Evolutionary conservation across 2,329 filamentous ascomycete species (phyloP), one percentile per base, ranked within the genome.

Genomic region (Aureobasidium leucospermi): DNA sequence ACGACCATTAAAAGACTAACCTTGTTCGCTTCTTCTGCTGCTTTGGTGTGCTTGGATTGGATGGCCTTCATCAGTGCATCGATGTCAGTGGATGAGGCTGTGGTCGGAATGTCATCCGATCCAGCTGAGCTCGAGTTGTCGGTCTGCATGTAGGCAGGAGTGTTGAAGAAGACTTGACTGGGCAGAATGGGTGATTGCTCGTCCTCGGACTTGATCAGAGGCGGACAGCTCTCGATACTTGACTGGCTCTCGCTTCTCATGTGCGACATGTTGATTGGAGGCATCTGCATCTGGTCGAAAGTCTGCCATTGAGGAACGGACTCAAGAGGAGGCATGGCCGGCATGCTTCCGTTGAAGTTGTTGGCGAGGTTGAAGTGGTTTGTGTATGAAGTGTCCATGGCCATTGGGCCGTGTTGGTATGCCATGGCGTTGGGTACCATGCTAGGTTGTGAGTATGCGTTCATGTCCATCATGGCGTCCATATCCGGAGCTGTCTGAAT

Each of bases 41-140:
- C 69, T 16, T 72, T 71, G 13, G 78, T 75, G 23, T 79, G 74
- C 67, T 87, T 88, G 46, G 83, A 77, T 71, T 96, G 91, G 47
- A 96, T 93, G 0, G 87, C 84, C 73, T 87, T 90, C 90, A 96
- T 96, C 43, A 97, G 76, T 43, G 85, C 62, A 45, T 60, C 61
- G 38, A 60, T 51, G 34, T 57, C 59, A 43, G 62, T 62, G 8
- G 47, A 38, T 28, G 52, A 60, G 28, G 58, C 45, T 9, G n/a
- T 51, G 43, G 29, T 52, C 5, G 53, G 42, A 36, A 55, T 48
- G 39, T 53, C 42, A 38, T 58, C 52, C 15, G 45, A 49, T 15
- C 11, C 42, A 32, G 49, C 36, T 15, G 45, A 45, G 46, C 55
- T 45, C 23, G 58, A 60, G 47, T 16, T 36, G 10, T 61, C 61